Percentiles rank a stretch among this genome's conserved stretches.
Evolutionary conservation across 2,329 filamentous ascomycete species (phyloP).

Genomic region (Fusarium sp.): DNA sequence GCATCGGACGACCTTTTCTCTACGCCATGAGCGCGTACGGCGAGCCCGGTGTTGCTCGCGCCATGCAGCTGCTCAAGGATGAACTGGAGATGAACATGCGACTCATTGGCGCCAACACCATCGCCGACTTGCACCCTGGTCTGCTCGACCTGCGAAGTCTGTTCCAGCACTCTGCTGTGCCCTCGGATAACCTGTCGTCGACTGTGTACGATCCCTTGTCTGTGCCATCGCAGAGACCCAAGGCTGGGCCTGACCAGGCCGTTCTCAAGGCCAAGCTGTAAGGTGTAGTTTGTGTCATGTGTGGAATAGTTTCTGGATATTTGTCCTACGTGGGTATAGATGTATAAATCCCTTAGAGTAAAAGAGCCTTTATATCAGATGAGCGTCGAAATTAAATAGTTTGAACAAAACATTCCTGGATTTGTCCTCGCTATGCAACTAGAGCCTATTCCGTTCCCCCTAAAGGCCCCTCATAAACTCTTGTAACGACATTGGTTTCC

Average conservation of each 20-base stretch:
- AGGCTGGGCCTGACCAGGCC: slow-evolving; percentile 38
- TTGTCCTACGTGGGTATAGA: slow-evolving; percentile 14
- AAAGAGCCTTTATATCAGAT: slow-evolving; percentile 19
- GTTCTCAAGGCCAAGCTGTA: slow-evolving; percentile 57
- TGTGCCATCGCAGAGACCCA: slow-evolving; percentile 61
- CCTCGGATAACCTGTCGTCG: slow-evolving; percentile 58
- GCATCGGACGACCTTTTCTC: slow-evolving; percentile 92
- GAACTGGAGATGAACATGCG: slow-evolving; percentile 99
- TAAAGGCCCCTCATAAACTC: slow-evolving; percentile 78
- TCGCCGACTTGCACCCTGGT: slow-evolving; percentile 81
- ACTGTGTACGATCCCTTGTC: slow-evolving; percentile 64
- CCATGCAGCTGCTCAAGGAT: slow-evolving; percentile 91
- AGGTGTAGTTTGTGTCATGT: neutral
- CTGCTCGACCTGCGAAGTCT: slow-evolving; percentile 82
- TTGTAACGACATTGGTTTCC: slow-evolving; percentile 82
- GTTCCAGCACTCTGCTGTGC: slow-evolving; percentile 60
- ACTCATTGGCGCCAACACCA: slow-evolving; percentile 78
- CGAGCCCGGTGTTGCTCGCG: slow-evolving; percentile 83
- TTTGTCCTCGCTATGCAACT: slow-evolving; percentile 25
- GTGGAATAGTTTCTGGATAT: slow-evolving; percentile 3
- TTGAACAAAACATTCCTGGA: slow-evolving; percentile 10
- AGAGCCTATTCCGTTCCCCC: neutral
- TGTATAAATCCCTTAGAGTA: slow-evolving; percentile 32
- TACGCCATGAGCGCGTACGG: slow-evolving; percentile 97
- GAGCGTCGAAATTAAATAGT: slow-evolving; percentile 13